Evolutionary conservation across 2,329 filamentous ascomycete genomes (phyloP).

Genomic region (Thielaviopsis euricoi): DNA sequence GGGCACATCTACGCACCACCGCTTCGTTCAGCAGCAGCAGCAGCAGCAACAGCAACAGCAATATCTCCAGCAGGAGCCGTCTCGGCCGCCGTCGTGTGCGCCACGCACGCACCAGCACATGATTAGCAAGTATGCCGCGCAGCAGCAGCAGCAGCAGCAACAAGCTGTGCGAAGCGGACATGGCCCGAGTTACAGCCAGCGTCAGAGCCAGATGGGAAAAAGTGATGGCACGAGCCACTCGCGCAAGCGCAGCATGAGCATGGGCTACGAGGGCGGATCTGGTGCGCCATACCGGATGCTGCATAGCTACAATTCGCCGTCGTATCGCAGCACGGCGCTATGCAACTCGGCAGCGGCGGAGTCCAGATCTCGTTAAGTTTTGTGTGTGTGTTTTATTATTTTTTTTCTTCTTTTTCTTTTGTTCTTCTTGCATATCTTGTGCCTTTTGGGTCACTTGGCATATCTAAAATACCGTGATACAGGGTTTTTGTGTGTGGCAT

Average conservation of each 20-base stretch:
- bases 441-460: not conserved
- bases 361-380: not conserved
- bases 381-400: slow-evolving; percentile 1
- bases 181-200: too few species aligned
- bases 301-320: slow-evolving; percentile 42
- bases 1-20: slow-evolving; percentile 12
- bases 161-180: too few species aligned
- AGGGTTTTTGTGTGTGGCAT: too few species aligned
- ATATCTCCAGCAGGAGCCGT: not conserved
- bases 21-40: slow-evolving; percentile 12
- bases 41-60: not conserved
- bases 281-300: slow-evolving; percentile 32
- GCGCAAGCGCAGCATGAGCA: slow-evolving; percentile 23
- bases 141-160: not conserved
- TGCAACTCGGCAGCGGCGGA: slow-evolving; percentile 28
- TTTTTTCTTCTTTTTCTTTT: slow-evolving; percentile 7
- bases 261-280: slow-evolving; percentile 11
- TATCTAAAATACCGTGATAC: too few species aligned
- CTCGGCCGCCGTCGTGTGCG: slow-evolving; percentile 14
- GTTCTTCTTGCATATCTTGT: slow-evolving; percentile 2
- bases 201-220: not conserved
- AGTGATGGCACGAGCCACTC: slow-evolving; percentile 15
- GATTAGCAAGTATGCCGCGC: not conserved
- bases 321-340: slow-evolving; percentile 37
- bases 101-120: not conserved